phyloP scores from a whole-genome alignment of 169 alveolate genomes.

The Plasmodium yoelii region DNA sequence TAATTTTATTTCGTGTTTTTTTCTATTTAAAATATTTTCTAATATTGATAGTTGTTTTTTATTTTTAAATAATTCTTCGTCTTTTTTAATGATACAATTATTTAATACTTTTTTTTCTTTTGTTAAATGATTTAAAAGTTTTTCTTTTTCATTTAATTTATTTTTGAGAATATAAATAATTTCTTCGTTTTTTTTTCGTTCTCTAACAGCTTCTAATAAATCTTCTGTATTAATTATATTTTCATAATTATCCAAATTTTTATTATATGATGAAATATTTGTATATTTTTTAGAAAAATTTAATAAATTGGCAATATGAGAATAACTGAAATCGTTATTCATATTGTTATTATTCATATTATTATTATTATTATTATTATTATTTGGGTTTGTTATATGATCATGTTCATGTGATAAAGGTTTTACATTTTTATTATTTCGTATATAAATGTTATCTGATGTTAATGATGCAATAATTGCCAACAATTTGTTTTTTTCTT shows the following conservation, averaged over 20 bases:
- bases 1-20: constrained; percentile 20
- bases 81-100: constrained; percentile 18
- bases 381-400: no score
- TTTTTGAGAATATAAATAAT: constrained; percentile 34
- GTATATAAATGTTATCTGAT: constrained; percentile 36
- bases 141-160: constrained; percentile 53
- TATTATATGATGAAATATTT: constrained; percentile 1
- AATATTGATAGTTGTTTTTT: constrained; percentile 16
- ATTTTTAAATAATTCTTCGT: constrained; percentile 22
- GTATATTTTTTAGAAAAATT: neutral
- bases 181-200: constrained; percentile 38
- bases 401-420: no score
- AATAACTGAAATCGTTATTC: neutral
- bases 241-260: neutral
- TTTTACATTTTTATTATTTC: constrained; percentile 5
- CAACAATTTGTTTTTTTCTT: constrained; percentile 59
- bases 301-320: neutral
- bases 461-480: constrained; percentile 68
- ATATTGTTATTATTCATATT: no score
- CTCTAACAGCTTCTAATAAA: constrained; percentile 24
- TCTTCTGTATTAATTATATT: constrained; percentile 20
- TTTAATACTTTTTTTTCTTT: constrained; percentile 34
- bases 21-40: constrained; percentile 23
- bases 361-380: no score
- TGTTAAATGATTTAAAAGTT: constrained; percentile 14